Evolutionary conservation across 164 flowering plant species (phyloP).

Genomic region (Stephania japonica): DNA sequence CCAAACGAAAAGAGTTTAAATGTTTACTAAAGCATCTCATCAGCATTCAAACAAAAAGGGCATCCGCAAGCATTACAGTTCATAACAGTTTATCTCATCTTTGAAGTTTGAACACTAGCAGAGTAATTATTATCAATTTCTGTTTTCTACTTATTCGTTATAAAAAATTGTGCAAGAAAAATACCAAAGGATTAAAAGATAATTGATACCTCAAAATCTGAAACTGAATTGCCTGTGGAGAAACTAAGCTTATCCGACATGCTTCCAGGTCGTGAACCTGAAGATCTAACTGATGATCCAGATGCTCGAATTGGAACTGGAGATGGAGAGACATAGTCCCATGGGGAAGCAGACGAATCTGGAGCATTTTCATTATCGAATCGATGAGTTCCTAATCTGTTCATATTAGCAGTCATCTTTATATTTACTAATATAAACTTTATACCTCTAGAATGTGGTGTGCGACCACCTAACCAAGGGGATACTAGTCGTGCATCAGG

Average conservation of each 20-base stretch:
- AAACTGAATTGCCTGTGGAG: conserved; percentile 28
- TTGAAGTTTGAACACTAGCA: too few species aligned
- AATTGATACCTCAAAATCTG: conserved; percentile 32
- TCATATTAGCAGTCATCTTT: too few species aligned
- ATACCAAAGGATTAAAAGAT: conserved; percentile 5
- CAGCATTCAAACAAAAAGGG: too few species aligned
- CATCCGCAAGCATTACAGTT: too few species aligned
- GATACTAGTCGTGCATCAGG: conserved; percentile 90
- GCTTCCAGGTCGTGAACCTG: conserved; percentile 43
- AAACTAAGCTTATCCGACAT: conserved; percentile 41
- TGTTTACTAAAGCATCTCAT: too few species aligned
- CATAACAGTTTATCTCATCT: too few species aligned
- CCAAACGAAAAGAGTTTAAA: too few species aligned
- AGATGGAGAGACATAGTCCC: conserved; percentile 79
- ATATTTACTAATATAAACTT: too few species aligned
- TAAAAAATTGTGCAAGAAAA: background rate
- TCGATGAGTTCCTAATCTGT: background rate
- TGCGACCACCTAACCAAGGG: conserved; percentile 71
- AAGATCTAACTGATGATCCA: conserved; percentile 62
- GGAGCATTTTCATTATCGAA: conserved; percentile 3
- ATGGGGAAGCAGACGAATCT: conserved; percentile 54
- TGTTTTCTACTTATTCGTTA: background rate
- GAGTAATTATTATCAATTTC: too few species aligned
- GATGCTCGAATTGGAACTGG: conserved; percentile 88
- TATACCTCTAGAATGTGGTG: conserved; percentile 59